Evolutionary conservation across 331 rosid species (phyloP).

Genomic region (Telfairia occidentalis): DNA sequence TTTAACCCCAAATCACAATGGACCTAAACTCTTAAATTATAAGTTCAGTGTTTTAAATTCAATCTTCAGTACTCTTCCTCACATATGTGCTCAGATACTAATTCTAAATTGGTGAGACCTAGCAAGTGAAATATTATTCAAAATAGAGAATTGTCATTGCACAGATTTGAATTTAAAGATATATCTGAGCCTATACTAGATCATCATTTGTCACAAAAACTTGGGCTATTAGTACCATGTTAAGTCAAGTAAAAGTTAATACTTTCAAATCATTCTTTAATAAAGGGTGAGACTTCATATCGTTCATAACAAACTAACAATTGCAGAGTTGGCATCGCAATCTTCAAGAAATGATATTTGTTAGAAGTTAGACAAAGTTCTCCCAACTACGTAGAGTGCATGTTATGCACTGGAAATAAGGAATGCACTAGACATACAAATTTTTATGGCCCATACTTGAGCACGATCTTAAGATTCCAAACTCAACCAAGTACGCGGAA

Average conservation of each 20-base stretch:
- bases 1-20: not conserved
- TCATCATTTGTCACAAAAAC: not conserved
- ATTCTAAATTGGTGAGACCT: no score
- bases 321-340: no score
- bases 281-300: no score
- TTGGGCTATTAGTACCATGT: no score
- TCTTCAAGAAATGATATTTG: no score
- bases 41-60: not conserved
- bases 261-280: no score
- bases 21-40: not conserved
- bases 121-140: not conserved
- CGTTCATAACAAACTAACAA: no score
- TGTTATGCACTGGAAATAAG: no score
- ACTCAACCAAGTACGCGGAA: not conserved
- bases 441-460: not conserved
- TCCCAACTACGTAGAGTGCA: no score
- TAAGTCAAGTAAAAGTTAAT: no score
- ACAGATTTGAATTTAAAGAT: not conserved
- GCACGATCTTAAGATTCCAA: not conserved
- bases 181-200: not conserved
- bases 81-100: not conserved
- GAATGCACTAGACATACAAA: no score
- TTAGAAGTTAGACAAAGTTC: no score
- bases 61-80: not conserved
- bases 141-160: not conserved